Percentiles rank a stretch among this genome's conserved stretches.
Conservation (phyloP, 306 rosid species). For the Carpinus viminea region DNA sequence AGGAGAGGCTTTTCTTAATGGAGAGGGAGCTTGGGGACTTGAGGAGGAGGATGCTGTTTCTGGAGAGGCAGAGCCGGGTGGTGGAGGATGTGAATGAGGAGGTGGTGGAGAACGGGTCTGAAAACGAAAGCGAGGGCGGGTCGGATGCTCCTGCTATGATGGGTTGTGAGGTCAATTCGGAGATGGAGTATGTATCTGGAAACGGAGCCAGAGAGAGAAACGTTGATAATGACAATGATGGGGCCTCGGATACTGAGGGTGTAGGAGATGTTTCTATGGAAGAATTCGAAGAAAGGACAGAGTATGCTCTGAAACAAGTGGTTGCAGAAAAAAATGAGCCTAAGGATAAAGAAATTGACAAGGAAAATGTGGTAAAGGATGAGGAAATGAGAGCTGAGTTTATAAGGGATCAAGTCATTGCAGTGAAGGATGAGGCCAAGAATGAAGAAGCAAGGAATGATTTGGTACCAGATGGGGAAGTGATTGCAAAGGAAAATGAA, state of each 20-base stretch:
- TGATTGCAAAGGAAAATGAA: constrained; percentile 12
- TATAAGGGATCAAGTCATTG: constrained; percentile 15
- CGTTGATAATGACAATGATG: constrained; percentile 26
- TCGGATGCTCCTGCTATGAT: constrained; percentile 40
- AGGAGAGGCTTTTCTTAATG: constrained; percentile 84
- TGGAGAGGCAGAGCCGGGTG: constrained; percentile 42
- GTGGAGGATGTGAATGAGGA: constrained; percentile 39
- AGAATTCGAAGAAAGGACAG: constrained; percentile 39
- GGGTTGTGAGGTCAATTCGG: constrained; percentile 45
- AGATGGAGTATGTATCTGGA: constrained; percentile 44
- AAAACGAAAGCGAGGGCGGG: constrained; percentile 55
- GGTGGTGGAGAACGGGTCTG: constrained; percentile 48
- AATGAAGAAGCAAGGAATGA: constrained; percentile 25
- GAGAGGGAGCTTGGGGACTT: constrained; percentile 80
- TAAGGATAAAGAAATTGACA: constrained; percentile 26
- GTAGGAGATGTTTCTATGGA: constrained; percentile 45
- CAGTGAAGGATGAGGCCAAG: constrained; percentile 28
- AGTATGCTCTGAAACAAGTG: constrained; percentile 20
- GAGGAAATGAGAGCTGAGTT: constrained; percentile 20
- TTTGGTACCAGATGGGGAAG: constrained; percentile 13
- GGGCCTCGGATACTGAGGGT: constrained; percentile 40
- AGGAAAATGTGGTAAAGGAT: constrained; percentile 27
- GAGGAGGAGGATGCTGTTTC: constrained; percentile 68
- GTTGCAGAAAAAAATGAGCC: constrained; percentile 26
- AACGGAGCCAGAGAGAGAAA: constrained; percentile 29